Percentiles rank a stretch among this genome's conserved stretches.
phyloP scores from a whole-genome alignment of 140 eudicot species.

The Oenanthe javanica region DNA sequence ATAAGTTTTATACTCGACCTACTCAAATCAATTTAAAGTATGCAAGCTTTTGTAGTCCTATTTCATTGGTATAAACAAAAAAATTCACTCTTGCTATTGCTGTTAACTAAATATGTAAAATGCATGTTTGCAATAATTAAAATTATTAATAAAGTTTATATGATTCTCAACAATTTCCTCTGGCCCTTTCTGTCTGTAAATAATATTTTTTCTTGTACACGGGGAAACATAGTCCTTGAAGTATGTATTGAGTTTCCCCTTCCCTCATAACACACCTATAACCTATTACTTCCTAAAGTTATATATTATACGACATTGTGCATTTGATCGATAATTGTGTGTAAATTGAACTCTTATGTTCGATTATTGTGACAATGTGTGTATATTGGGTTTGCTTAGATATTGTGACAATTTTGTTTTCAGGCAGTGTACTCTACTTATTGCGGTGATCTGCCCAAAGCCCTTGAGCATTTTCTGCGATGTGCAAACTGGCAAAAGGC shows the following conservation, averaged over 20 bases:
- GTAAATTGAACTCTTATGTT: neutral
- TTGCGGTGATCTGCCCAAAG: conserved; percentile 56
- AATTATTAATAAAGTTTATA: neutral
- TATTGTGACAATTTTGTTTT: conserved; percentile 9
- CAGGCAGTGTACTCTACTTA: conserved; percentile 76
- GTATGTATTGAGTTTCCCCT: no score
- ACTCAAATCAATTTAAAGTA: neutral
- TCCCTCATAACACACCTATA: neutral
- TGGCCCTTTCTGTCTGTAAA: neutral
- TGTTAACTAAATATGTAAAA: neutral
- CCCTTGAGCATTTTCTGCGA: conserved; percentile 77
- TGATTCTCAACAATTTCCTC: neutral
- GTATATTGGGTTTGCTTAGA: neutral
- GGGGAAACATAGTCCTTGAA: neutral
- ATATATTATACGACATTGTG: neutral
- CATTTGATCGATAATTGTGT: neutral
- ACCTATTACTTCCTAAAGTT: neutral
- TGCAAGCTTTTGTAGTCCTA: neutral
- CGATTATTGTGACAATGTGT: neutral
- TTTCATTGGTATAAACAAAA: neutral
- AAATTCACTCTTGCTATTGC: neutral
- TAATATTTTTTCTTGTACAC: neutral
- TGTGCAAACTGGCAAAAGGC: conserved; percentile 91
- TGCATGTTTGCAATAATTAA: neutral
- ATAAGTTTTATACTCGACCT: neutral